phyloP scores from a whole-genome alignment of 164 flowering plant species.

The Platanus orientalis region DNA sequence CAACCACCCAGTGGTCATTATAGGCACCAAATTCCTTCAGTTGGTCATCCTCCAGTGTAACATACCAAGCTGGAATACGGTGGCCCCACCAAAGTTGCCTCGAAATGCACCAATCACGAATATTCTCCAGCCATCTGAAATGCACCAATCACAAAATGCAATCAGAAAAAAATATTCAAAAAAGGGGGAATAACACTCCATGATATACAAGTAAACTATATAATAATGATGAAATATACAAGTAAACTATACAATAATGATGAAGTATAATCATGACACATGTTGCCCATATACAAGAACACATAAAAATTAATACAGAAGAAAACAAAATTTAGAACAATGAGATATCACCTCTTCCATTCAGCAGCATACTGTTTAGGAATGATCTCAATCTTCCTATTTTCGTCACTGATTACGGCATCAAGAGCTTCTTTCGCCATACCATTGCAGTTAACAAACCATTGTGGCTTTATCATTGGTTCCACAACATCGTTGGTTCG shows the following conservation, averaged over 20 bases:
- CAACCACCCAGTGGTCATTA: conserved; percentile 88
- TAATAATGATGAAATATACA: background rate
- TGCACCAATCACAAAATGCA: too few species aligned
- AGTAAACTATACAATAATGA: background rate
- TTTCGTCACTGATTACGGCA: conserved; percentile 60
- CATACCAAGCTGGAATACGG: conserved; percentile 96
- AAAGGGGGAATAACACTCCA: too few species aligned
- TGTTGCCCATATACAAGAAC: too few species aligned
- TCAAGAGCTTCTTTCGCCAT: conserved; percentile 83
- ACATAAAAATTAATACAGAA: background rate
- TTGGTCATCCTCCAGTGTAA: conserved; percentile 68
- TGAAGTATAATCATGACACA: background rate
- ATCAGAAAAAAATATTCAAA: too few species aligned
- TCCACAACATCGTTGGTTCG: conserved; percentile 90
- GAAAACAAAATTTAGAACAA: background rate
- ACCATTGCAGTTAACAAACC: conserved; percentile 76
- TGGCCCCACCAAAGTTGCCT: conserved; percentile 99
- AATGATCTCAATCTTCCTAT: conserved; percentile 64
- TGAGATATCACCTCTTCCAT: conserved; percentile 70
- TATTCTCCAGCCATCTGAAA: conserved; percentile 89
- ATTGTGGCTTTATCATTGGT: conserved; percentile 94
- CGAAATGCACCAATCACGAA: conserved; percentile 98
- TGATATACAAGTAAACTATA: too few species aligned
- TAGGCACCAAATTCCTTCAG: conserved; percentile 71
- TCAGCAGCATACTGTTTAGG: conserved; percentile 88